Evolutionary conservation across 257 asterid genomes (phyloP).

Genomic region (Solanum chilense): DNA sequence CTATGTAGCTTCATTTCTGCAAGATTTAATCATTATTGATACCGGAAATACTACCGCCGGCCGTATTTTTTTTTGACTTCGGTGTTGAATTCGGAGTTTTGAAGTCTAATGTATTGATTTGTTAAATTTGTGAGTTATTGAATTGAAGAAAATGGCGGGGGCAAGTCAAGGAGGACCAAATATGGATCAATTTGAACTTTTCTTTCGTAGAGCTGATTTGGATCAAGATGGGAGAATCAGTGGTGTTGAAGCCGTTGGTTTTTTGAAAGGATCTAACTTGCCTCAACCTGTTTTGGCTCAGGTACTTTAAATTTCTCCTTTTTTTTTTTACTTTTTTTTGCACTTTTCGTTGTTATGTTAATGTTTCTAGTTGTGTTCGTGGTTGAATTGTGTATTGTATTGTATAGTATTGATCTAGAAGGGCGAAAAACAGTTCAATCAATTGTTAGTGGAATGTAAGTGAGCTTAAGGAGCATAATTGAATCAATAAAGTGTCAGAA

Average conservation of each 20-base stretch:
- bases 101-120: not conserved
- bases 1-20: not conserved
- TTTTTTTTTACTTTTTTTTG: not conserved
- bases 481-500: not conserved
- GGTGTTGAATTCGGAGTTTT: not conserved
- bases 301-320: constrained; percentile 17
- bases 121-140: not conserved
- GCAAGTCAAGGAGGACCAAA: constrained; percentile 22
- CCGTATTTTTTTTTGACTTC: not conserved
- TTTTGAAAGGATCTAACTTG: constrained; percentile 79
- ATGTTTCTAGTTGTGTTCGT: not conserved
- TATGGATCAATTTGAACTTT: constrained; percentile 79
- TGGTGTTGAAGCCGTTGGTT: constrained; percentile 81
- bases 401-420: not conserved
- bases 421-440: not conserved
- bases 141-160: constrained; percentile 27
- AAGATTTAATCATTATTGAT: not conserved
- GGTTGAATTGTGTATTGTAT: not conserved
- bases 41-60: not conserved
- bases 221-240: constrained; percentile 93
- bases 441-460: not conserved
- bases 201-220: constrained; percentile 79
- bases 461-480: not conserved
- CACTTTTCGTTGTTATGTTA: not conserved
- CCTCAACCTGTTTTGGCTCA: constrained; percentile 73